Percentiles rank a stretch among this genome's conserved stretches.
phyloP scores from a whole-genome alignment of 352 stramenopile genomes.

The Phytophthora melonis region DNA sequence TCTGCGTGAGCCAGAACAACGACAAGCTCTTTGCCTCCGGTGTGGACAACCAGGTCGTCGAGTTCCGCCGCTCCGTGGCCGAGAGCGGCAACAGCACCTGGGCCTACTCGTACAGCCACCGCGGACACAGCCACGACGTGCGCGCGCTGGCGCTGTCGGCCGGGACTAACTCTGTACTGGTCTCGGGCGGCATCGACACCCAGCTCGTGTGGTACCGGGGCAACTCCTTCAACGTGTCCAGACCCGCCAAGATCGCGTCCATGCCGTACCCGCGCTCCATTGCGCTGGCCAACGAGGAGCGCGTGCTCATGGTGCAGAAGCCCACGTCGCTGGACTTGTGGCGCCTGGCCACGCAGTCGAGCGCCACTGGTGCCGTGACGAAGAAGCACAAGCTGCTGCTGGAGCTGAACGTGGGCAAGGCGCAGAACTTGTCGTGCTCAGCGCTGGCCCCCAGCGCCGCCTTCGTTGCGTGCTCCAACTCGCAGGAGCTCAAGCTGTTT shows the following conservation, averaged over 20 bases:
- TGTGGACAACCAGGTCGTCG: conserved; percentile 94
- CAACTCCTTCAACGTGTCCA: conserved; percentile 82
- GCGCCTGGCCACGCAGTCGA: conserved; percentile 52
- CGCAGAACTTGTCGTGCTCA: conserved; percentile 87
- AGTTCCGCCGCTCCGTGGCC: conserved; percentile 67
- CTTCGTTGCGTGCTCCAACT: conserved; percentile 90
- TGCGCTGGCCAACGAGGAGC: conserved; percentile 69
- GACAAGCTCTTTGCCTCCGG: conserved; percentile 93
- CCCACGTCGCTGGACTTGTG: conserved; percentile 79
- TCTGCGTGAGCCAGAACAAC: conserved; percentile 88
- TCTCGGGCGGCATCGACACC: conserved; percentile 94
- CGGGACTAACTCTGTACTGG: conserved; percentile 66
- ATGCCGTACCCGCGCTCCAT: conserved; percentile 84
- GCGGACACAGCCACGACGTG: conserved; percentile 92
- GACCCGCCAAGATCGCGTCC: conserved; percentile 91
- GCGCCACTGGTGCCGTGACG: conserved; percentile 42
- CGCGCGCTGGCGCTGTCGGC: conserved; percentile 83
- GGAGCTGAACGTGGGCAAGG: conserved; percentile 80
- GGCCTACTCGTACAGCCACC: conserved; percentile 90
- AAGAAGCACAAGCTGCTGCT: conserved; percentile 77
- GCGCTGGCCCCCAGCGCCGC: conserved; percentile 84
- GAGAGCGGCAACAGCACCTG: conserved; percentile 58
- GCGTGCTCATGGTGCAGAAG: conserved; percentile 81
- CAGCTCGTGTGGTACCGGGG: conserved; percentile 93
- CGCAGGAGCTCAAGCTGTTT: conserved; percentile 91